These are phyloP conservation scores for Spathaspora sp. DNA, from an alignment of 1,139 yeast species.

Conservation along the genomic window DNA sequence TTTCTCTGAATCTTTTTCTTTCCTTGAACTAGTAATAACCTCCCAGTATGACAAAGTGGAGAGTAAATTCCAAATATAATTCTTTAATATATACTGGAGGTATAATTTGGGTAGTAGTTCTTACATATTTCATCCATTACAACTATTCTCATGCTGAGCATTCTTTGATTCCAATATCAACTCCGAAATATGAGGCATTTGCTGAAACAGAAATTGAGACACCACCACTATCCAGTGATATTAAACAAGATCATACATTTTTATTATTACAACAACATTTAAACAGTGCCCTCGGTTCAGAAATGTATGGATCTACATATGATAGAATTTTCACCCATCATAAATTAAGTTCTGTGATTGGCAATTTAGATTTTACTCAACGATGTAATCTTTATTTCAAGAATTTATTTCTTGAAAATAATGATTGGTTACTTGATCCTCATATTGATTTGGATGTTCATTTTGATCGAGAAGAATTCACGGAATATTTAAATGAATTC, in stretches of 20 bases:
- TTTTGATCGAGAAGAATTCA: slow-evolving; percentile 16
- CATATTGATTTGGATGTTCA: slow-evolving; percentile 19
- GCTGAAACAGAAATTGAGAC: neutral
- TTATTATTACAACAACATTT: neutral
- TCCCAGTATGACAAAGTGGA: neutral
- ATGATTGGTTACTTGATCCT: slow-evolving; percentile 31
- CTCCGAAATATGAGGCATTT: neutral
- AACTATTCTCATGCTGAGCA: neutral
- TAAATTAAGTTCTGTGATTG: slow-evolving; percentile 15
- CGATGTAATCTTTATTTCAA: slow-evolving; percentile 34
- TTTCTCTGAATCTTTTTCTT: neutral
- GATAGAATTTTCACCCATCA: slow-evolving; percentile 15
- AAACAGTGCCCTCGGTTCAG: neutral
- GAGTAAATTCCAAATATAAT: neutral
- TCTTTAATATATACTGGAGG: neutral
- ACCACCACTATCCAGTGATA: neutral
- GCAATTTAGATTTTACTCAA: slow-evolving; percentile 18
- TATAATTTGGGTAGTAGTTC: neutral
- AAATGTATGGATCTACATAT: slow-evolving; percentile 5
- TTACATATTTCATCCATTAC: neutral
- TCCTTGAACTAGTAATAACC: neutral
- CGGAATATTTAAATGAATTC: slow-evolving; percentile 15
- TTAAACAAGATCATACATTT: neutral
- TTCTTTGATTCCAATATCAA: neutral
- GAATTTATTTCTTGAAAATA: slow-evolving; percentile 23